phyloP scores from a whole-genome alignment of 345 rosid species.

The Zanthoxylum bungeanum region DNA sequence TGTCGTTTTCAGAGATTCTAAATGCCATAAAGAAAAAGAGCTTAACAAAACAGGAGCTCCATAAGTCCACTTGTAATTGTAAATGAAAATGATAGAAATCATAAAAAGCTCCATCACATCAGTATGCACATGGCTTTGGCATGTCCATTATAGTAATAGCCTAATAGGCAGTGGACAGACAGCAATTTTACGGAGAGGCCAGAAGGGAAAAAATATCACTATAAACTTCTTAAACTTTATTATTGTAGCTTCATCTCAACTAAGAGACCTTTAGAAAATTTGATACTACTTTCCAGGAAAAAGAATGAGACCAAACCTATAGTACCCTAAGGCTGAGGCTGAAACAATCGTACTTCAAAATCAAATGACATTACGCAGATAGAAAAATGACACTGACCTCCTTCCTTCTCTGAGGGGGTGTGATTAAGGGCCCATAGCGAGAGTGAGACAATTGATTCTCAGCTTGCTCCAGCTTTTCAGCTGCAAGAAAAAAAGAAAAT shows the following conservation, averaged over 20 bases:
- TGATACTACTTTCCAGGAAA: neutral
- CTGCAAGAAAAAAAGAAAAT: constrained; percentile 37
- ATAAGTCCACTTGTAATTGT: neutral
- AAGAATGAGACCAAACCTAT: constrained; percentile 1
- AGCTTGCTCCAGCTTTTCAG: constrained; percentile 98
- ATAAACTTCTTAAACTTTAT: neutral
- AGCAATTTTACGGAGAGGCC: neutral
- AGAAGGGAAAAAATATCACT: neutral
- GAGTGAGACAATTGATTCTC: constrained; percentile 89
- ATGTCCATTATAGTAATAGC: neutral
- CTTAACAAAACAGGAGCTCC: neutral
- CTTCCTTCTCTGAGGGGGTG: constrained; percentile 74
- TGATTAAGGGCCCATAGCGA: constrained; percentile 66
- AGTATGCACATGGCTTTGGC: neutral
- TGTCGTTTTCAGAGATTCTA: neutral
- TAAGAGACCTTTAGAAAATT: neutral
- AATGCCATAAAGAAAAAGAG: neutral
- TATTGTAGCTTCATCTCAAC: neutral
- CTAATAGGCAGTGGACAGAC: neutral
- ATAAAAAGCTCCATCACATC: neutral
- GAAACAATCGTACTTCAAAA: neutral
- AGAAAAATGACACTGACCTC: constrained; percentile 52
- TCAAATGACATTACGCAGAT: neutral
- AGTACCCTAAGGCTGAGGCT: neutral
- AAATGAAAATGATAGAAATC: neutral